Evolutionary conservation across 208 protist genomes (phyloP).

Genomic region (Acanthamoeba quina): DNA sequence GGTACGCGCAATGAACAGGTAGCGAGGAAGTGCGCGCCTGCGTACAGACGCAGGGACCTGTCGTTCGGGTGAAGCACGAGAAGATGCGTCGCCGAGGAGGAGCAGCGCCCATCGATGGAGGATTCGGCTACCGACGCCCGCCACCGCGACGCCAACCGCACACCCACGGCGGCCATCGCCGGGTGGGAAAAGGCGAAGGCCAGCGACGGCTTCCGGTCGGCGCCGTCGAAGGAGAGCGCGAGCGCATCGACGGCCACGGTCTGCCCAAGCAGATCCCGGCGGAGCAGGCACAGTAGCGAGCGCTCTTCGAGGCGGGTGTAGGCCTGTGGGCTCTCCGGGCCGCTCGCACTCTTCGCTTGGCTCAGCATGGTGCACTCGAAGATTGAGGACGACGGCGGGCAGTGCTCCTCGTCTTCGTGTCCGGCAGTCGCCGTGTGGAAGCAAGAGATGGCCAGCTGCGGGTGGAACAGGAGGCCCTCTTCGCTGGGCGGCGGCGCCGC

Average conservation of each 20-base stretch:
- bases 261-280: background rate
- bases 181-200: slow-evolving; percentile 1
- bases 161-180: background rate
- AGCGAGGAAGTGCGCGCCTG: slow-evolving; percentile 2
- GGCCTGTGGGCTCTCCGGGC: background rate
- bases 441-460: background rate
- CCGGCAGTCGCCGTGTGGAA: background rate
- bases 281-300: background rate
- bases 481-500: background rate
- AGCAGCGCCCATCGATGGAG: background rate
- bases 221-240: background rate
- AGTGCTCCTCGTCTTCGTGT: background rate
- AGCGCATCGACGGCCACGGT: background rate
- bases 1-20: background rate
- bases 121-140: background rate
- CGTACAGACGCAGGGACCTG: background rate
- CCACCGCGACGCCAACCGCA: background rate
- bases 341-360: background rate
- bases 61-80: background rate
- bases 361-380: slow-evolving; percentile 1
- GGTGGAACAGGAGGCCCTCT: background rate
- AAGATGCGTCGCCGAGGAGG: background rate
- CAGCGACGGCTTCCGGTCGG: background rate
- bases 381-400: background rate
- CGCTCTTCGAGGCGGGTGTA: background rate